phyloP scores from a whole-genome alignment of 1,139 yeast species.

The Candida sp. region DNA sequence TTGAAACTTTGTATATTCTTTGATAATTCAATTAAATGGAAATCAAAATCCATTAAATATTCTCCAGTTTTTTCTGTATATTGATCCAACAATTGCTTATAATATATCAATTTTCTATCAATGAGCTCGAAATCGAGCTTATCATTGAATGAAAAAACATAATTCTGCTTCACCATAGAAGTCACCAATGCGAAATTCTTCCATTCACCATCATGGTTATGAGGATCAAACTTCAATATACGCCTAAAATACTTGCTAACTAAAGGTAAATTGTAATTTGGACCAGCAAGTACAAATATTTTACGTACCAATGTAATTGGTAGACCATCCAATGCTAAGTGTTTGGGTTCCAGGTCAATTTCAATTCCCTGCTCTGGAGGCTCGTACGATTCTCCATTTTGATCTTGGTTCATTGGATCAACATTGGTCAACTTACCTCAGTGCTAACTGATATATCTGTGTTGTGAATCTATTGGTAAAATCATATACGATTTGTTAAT shows the following conservation, averaged over 20 bases:
- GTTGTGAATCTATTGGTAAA: no score
- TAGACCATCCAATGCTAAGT: conserved; percentile 12
- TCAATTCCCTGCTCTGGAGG: no score
- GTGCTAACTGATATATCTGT: no score
- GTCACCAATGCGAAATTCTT: conserved; percentile 12
- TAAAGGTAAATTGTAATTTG: conserved; percentile 15
- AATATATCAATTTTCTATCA: conserved; percentile 8
- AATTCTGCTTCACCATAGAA: conserved; percentile 14
- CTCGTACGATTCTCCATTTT: no score
- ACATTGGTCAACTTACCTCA: no score
- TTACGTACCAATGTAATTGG: conserved; percentile 29
- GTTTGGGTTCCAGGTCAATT: no score
- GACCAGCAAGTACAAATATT: conserved; percentile 28
- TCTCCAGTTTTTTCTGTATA: not conserved
- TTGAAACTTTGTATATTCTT: not conserved
- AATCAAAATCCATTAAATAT: not conserved
- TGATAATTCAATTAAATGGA: not conserved
- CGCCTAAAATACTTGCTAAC: not conserved
- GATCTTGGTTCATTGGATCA: no score
- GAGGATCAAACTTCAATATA: conserved; percentile 12
- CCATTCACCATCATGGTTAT: conserved; percentile 9
- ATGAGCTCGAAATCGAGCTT: conserved; percentile 8
- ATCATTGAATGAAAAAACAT: conserved; percentile 17
- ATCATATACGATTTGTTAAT: no score
- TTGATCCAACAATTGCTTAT: conserved; percentile 2